Base-by-base conservation (phyloP, 2,329 filamentous ascomycete genomes). In the Claviceps purpurea region DNA sequence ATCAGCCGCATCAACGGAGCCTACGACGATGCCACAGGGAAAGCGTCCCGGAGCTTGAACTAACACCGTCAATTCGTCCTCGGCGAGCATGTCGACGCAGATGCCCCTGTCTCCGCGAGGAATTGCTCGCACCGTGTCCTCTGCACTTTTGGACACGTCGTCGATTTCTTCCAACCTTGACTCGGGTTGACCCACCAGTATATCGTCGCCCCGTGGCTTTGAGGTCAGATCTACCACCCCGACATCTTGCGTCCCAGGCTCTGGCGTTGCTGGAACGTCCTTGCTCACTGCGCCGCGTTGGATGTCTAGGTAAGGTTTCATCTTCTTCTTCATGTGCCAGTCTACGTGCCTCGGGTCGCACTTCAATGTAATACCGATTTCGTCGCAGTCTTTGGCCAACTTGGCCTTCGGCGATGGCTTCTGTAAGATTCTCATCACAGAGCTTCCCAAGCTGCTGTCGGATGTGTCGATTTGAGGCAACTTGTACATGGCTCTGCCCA, bases 311-410 rank as follows among this genome's bases (percentile, higher is more conserved):
- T 47, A n/a, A 50, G 47, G 42, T n/a, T 14, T 34, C 47, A 26
- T 44, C 8, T 24, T 44, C 40, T 13, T 41, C 5, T 46, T 30
- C n/a, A 38, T 52, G 24, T 50, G 52, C 51, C 59, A 47, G 43
- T 53, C 58, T 34, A 49, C 57, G 34, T 49, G 30, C 43, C 34
- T 52, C 50, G 54, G 55, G 22, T 44, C 56, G 38, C 24, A 54
- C 52, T 39, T 56, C 50, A 55, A 68, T 50, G 55, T 65, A 67
- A 55, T 63, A 66, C 50, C 65, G 59, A 52, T 61, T 54, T 42
- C 59, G 64, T 38, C 60, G 62, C 47, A 53, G 42, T 50, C 50
- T 55, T 42, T 41, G 47, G 22, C 46, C 20, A 47, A 52, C 52
- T 34, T 52, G 51, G 37, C 54, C 47, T 48, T 66, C 64, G 51